A percentile compares a stretch with the other conserved stretches of the same genome.
phyloP scores from a whole-genome alignment of 1,284 basidiomycete genomes.

The Trametes polyzona region DNA sequence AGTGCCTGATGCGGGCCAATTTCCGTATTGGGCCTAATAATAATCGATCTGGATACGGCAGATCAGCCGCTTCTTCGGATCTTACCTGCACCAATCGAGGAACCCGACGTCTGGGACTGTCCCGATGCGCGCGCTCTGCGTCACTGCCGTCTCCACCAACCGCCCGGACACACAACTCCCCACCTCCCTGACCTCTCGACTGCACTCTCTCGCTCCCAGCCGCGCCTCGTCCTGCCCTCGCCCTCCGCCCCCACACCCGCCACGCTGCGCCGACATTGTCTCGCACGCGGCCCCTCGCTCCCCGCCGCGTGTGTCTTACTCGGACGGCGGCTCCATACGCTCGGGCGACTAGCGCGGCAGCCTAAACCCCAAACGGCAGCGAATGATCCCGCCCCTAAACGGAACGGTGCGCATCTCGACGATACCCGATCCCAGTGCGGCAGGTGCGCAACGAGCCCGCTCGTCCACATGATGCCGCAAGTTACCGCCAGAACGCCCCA shows the following conservation, averaged over 20 bases:
- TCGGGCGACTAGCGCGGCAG: slow-evolving; percentile 22
- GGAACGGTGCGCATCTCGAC: slow-evolving; percentile 18
- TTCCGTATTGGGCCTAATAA: slow-evolving; percentile 23
- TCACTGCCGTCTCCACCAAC: slow-evolving; percentile 8
- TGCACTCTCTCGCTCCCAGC: background rate
- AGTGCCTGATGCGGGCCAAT: slow-evolving; percentile 21
- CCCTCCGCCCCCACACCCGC: background rate
- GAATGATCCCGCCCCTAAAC: slow-evolving; percentile 23
- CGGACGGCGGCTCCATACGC: slow-evolving; percentile 3
- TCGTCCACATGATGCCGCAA: slow-evolving; percentile 25
- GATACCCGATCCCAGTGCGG: slow-evolving; percentile 20
- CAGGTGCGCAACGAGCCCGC: too few species aligned
- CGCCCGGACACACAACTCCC: slow-evolving; percentile 10
- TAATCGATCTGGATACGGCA: slow-evolving; percentile 29
- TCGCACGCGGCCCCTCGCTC: slow-evolving; percentile 4
- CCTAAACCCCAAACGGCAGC: slow-evolving; percentile 27
- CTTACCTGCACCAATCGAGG: slow-evolving; percentile 19
- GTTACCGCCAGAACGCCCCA: slow-evolving; percentile 16
- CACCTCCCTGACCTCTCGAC: too few species aligned
- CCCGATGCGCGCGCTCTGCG: slow-evolving; percentile 16
- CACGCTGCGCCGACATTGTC: background rate
- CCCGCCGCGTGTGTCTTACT: slow-evolving; percentile 17
- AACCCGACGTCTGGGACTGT: slow-evolving; percentile 10
- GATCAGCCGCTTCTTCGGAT: slow-evolving; percentile 28
- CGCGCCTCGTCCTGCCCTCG: background rate